A percentile compares a stretch with the other conserved stretches of the same genome.
Conservation (phyloP, 2,329 filamentous ascomycete species). For the Nemania sp. region DNA sequence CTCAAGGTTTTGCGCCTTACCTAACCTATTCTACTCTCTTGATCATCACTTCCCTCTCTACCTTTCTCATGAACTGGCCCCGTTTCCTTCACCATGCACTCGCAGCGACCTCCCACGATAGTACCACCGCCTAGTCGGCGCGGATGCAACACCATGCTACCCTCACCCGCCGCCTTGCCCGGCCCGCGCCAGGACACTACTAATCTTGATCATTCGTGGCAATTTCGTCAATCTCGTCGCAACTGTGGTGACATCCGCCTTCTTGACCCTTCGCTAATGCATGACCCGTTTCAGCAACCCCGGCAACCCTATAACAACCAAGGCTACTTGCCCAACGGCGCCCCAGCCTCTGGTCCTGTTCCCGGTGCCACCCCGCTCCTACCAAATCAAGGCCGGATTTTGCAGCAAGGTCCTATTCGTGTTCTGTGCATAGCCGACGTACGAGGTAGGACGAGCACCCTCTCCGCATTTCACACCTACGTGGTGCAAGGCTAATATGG, state of each 20-base stretch:
- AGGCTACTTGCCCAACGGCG: constrained; percentile 74
- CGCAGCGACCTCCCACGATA: constrained; percentile 12
- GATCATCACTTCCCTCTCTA: neutral
- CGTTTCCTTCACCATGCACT: constrained; percentile 24
- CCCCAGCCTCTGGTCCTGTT: constrained; percentile 61
- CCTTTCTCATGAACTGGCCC: neutral
- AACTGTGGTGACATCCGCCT: constrained; percentile 37
- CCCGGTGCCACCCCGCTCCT: constrained; percentile 73
- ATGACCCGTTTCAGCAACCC: constrained; percentile 49
- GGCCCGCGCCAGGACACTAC: constrained; percentile 1
- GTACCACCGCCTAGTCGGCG: neutral
- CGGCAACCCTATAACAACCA: constrained; percentile 61
- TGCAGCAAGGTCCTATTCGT: constrained; percentile 74
- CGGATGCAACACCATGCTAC: constrained; percentile 16
- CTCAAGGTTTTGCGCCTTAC: neutral
- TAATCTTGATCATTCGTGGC: constrained; percentile 8
- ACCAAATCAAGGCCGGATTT: constrained; percentile 74
- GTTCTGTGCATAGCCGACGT: constrained; percentile 79
- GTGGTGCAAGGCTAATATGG: constrained; percentile 38
- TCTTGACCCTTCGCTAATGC: constrained; percentile 37
- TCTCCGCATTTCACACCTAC: constrained; percentile 10
- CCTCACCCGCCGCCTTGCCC: neutral
- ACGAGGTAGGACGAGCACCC: constrained; percentile 65
- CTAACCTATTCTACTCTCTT: neutral
- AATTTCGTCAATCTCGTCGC: constrained; percentile 24